Base-by-base conservation (phyloP, 208 protist genomes). In the Wallacemonas sp. region DNA sequence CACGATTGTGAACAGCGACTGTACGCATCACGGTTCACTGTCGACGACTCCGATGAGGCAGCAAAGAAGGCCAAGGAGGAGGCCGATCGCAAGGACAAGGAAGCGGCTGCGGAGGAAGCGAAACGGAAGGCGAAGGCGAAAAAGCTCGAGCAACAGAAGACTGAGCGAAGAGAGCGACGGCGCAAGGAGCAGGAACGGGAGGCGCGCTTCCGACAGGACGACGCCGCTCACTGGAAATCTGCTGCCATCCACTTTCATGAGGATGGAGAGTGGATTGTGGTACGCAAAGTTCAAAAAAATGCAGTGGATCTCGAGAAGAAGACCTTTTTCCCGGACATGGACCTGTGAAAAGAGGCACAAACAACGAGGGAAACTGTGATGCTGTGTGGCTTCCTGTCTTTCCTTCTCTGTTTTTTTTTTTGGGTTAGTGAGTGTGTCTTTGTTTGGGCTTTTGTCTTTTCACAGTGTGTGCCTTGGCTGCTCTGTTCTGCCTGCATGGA, bases 181-280 rank as follows among this genome's bases (percentile, higher is more conserved):
- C 60, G 68, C 30, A 78, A 78, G 43, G 73, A 90, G 62, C 44
- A 66, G 36, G 81, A 80, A 58, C 76, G 78, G 34, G 65, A 64
- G 39, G 29, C 34, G 30, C 34, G 44, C 36, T 95, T 93, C 65
- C 21, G 72, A 11, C 48, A 60, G 24, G 61, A 43, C 9, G 89
- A 95, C 58, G 60, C 56, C 26, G 64, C 61, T 1, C 76, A 88
- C 65, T 72, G 91, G 23, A 44, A 65, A 9, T n/a, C 52, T 17
- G 89, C 86, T 12, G 67, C 52, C 43, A 41, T 72, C 43, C 74
- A 68, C 46, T 30, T 68, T 12, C 30, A 73, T 9, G 56, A 72
- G 23, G 84, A 92, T 70, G 85, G 83, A 30, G 86, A 92, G 29
- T 79, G 90, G 66, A 80, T 95, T 72, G 72, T 95, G 57, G 76